phyloP scores from a whole-genome alignment of 2,329 filamentous ascomycete genomes.

The Penicillium aurantiogriseum region DNA sequence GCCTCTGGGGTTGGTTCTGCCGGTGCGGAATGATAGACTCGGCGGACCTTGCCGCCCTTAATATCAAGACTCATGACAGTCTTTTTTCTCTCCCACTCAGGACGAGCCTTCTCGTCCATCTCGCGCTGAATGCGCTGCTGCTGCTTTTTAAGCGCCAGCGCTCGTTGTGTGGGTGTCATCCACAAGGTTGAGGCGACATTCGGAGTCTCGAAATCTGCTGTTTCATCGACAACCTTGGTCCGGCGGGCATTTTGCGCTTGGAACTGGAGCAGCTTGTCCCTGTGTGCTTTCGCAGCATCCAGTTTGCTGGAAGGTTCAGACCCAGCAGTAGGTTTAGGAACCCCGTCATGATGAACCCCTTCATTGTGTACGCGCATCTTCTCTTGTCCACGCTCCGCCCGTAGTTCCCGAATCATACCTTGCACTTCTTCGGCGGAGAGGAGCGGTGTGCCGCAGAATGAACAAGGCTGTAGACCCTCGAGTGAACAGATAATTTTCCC shows the following conservation, averaged over 20 bases:
- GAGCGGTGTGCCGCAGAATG: constrained; percentile 76
- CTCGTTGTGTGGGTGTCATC: constrained; percentile 79
- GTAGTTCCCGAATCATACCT: constrained; percentile 78
- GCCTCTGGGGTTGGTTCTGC: constrained; percentile 23
- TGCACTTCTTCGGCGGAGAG: constrained; percentile 73
- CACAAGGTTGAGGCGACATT: constrained; percentile 68
- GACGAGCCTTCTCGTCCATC: constrained; percentile 79
- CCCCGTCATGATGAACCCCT: constrained; percentile 38
- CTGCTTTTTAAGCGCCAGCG: constrained; percentile 78
- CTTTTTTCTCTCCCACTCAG: constrained; percentile 84
- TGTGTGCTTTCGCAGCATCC: constrained; percentile 69
- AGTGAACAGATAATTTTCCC: constrained; percentile 95
- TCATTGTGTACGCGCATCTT: constrained; percentile 78
- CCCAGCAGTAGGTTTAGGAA: constrained; percentile 27
- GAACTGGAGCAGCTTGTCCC: constrained; percentile 76
- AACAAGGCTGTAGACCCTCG: constrained; percentile 91
- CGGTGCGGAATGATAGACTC: constrained; percentile 42
- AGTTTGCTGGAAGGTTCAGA: constrained; percentile 53
- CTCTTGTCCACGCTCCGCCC: constrained; percentile 82
- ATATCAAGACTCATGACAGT: constrained; percentile 85
- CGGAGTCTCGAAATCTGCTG: constrained; percentile 68
- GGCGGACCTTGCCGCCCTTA: constrained; percentile 72
- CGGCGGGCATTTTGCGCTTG: constrained; percentile 82
- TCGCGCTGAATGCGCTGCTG: constrained; percentile 82
- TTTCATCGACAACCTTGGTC: constrained; percentile 84